Conservation (phyloP, 202 grass and related monocot species). For the Elaeis oleifera region DNA sequence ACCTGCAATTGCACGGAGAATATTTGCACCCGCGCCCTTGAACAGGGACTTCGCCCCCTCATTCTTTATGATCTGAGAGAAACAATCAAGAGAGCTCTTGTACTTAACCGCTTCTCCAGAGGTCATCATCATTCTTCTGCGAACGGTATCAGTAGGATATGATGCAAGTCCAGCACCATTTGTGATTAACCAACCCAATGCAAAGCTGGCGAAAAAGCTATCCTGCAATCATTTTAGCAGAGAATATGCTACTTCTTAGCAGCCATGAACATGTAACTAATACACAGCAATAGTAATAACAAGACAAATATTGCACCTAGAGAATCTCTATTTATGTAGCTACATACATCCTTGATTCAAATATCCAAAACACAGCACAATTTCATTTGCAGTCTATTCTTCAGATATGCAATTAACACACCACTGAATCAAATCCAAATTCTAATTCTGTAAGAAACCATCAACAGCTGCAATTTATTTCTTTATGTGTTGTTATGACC, state of each 20-base stretch:
- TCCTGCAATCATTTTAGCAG: conserved; percentile 4
- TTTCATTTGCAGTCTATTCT: too few species aligned
- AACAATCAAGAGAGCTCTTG: conserved; percentile 12
- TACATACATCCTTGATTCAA: too few species aligned
- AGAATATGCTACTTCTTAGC: background rate
- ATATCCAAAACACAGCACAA: too few species aligned
- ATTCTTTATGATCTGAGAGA: conserved; percentile 4
- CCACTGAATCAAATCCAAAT: too few species aligned
- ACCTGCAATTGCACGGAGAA: conserved; percentile 10
- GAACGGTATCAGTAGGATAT: conserved; percentile 10
- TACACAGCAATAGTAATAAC: background rate
- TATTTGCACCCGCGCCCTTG: conserved; percentile 12
- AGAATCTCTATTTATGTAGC: too few species aligned
- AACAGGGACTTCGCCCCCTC: conserved; percentile 2
- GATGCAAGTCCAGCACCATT: conserved; percentile 11
- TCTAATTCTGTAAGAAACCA: too few species aligned
- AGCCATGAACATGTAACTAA: background rate
- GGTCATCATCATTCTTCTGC: conserved; percentile 21
- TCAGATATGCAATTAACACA: too few species aligned
- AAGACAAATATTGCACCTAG: background rate
- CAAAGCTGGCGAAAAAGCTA: conserved; percentile 14
- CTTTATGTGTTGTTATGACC: too few species aligned
- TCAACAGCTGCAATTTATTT: too few species aligned
- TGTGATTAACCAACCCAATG: conserved; percentile 11
- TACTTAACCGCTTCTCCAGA: conserved; percentile 16